These are phyloP conservation scores for barrel medic (Medicago truncatula) DNA, from an alignment of 306 rosid genomes.

Conservation along the genomic window MtrunA17r5.0-ANR NC_053042.1:11826501-11827000, in stretches of 20 bases:
- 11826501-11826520: conserved; percentile 88
- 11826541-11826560: conserved; percentile 80
- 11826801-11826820: conserved; percentile 93
- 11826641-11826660: conserved; percentile 97
- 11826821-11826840: conserved; percentile 95
- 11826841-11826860: conserved; percentile 90
- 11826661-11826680: conserved; percentile 76
- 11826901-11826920: conserved; percentile 81
- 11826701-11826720: conserved; percentile 75
- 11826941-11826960: conserved; percentile 92
- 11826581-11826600: conserved; percentile 87
- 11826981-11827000: background rate
- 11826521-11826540: conserved; percentile 73
- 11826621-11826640: conserved; percentile 88
- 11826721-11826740: conserved; percentile 80
- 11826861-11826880: conserved; percentile 93
- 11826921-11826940: conserved; percentile 94
- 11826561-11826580: conserved; percentile 85
- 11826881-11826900: conserved; percentile 92
- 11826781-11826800: conserved; percentile 89
- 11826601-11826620: conserved; percentile 86
- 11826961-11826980: background rate
- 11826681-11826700: conserved; percentile 67
- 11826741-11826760: conserved; percentile 95
- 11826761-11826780: conserved; percentile 88